phyloP scores from a whole-genome alignment of 768 basidiomycete genomes.

The Trametes cinnabarina region DNA sequence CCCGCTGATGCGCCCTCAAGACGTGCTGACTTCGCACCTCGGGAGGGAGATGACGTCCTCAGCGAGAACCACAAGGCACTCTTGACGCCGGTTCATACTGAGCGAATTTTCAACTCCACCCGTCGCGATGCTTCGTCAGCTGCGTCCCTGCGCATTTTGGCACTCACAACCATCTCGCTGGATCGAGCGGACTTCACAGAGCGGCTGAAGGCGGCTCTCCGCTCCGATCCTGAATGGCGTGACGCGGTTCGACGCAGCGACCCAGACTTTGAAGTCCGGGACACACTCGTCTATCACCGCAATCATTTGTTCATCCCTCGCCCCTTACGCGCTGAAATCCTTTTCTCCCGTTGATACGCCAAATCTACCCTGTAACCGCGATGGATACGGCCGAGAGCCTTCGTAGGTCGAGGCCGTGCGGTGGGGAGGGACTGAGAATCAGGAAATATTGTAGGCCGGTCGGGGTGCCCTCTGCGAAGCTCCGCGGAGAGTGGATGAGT shows the following conservation, averaged over 20 bases:
- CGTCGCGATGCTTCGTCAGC: not conserved
- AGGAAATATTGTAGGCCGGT: too few species aligned
- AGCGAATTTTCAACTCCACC: not conserved
- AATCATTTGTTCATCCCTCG: slow-evolving; percentile 32
- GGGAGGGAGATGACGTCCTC: slow-evolving; percentile 23
- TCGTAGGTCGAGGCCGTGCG: too few species aligned
- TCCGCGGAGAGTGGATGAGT: too few species aligned
- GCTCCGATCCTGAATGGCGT: slow-evolving; percentile 20
- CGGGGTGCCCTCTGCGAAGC: too few species aligned
- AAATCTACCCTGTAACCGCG: too few species aligned
- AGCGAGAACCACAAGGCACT: not conserved
- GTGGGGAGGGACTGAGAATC: too few species aligned
- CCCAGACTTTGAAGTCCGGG: slow-evolving; percentile 2
- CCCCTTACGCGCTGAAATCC: too few species aligned
- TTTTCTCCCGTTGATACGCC: too few species aligned
- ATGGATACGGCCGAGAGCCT: too few species aligned
- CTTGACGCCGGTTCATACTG: not conserved
- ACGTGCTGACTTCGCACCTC: slow-evolving; percentile 20
- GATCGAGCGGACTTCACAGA: too few species aligned
- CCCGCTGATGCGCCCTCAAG: slow-evolving; percentile 23
- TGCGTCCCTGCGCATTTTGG: not conserved
- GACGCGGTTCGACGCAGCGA: slow-evolving; percentile 17
- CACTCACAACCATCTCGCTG: slow-evolving; percentile 22
- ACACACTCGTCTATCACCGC: slow-evolving; percentile 26
- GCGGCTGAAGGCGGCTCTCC: too few species aligned